These are phyloP conservation scores for Coniochaeta ligniaria DNA, from an alignment of 2,329 filamentous ascomycete species.

Conservation along the genomic window DNA sequence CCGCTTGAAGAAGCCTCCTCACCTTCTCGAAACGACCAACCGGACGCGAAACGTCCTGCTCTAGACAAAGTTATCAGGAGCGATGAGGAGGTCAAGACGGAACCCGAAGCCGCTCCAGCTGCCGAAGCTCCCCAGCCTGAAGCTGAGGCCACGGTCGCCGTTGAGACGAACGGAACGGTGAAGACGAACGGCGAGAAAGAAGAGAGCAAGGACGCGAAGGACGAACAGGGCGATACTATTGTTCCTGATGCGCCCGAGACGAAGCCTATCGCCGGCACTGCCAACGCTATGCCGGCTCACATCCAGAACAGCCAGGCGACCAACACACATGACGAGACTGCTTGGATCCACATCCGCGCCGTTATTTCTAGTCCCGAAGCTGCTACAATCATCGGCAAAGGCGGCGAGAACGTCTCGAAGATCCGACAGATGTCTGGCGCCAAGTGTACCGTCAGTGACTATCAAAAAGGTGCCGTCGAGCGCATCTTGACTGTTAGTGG, in stretches of 20 bases:
- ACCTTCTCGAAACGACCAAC: conserved; percentile 86
- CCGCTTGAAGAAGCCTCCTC: conserved; percentile 96
- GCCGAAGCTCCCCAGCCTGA: conserved; percentile 20
- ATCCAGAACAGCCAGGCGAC: conserved; percentile 36
- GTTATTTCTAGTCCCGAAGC: conserved; percentile 97
- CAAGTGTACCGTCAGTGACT: conserved; percentile 98
- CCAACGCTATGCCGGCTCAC: conserved; percentile 30
- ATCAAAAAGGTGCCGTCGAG: conserved; percentile 93
- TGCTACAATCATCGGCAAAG: conserved; percentile 96
- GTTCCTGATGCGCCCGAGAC: conserved; percentile 56
- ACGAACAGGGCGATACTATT: conserved; percentile 61
- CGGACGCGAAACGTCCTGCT: conserved; percentile 93
- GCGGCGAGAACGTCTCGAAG: conserved; percentile 95
- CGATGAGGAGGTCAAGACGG: conserved; percentile 37
- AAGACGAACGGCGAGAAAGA: conserved; percentile 42
- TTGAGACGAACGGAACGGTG: conserved; percentile 43
- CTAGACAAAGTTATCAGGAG: conserved; percentile 84
- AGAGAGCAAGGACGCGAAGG: conserved; percentile 32
- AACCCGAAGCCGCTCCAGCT: conserved; percentile 25
- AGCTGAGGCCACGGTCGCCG: conserved; percentile 13
- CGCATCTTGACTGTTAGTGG: conserved; percentile 96
- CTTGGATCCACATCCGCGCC: conserved; percentile 94
- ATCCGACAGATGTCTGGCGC: conserved; percentile 92
- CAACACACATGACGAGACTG: conserved; percentile 75
- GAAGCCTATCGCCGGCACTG: conserved; percentile 37